These are phyloP conservation scores for Pseudocercospora fuligena DNA, from an alignment of 2,329 filamentous ascomycete species.

Conservation along the genomic window DNA sequence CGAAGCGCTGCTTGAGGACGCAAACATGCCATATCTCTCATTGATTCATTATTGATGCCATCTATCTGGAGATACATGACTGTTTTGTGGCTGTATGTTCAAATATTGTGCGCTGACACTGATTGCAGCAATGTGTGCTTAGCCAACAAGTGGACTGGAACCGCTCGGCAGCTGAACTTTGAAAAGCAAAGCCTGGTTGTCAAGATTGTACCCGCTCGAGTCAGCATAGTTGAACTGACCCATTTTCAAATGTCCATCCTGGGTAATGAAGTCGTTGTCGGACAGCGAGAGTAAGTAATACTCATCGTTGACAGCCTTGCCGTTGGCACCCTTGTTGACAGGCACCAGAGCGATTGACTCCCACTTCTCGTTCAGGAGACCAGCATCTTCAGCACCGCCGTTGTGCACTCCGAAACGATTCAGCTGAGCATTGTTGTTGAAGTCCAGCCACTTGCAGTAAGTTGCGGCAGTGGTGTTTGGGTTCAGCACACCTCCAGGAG, in stretches of 20 bases:
- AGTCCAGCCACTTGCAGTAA: constrained; percentile 71
- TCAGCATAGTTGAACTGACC: constrained; percentile 63
- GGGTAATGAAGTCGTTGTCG: constrained; percentile 78
- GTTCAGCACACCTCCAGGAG: constrained; percentile 59
- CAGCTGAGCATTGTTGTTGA: constrained; percentile 69
- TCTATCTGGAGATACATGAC: background rate
- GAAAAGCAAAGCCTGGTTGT: constrained; percentile 69
- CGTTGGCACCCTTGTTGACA: constrained; percentile 53
- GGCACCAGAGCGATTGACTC: constrained; percentile 69
- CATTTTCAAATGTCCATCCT: constrained; percentile 66
- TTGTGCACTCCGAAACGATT: constrained; percentile 71
- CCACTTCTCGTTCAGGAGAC: constrained; percentile 77
- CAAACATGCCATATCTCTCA: background rate
- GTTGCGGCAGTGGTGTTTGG: constrained; percentile 60
- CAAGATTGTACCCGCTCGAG: constrained; percentile 60
- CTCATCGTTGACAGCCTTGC: constrained; percentile 56
- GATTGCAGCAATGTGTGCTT: background rate
- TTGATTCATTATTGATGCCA: background rate
- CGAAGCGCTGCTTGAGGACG: background rate
- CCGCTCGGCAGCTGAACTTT: constrained; percentile 56
- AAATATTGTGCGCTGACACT: background rate
- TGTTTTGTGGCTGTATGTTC: background rate
- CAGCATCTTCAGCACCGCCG: constrained; percentile 63
- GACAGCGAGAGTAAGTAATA: constrained; percentile 71
- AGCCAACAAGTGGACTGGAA: constrained; percentile 27